phyloP scores from a whole-genome alignment of 2,329 filamentous ascomycete species.

The Nemania abortiva region DNA sequence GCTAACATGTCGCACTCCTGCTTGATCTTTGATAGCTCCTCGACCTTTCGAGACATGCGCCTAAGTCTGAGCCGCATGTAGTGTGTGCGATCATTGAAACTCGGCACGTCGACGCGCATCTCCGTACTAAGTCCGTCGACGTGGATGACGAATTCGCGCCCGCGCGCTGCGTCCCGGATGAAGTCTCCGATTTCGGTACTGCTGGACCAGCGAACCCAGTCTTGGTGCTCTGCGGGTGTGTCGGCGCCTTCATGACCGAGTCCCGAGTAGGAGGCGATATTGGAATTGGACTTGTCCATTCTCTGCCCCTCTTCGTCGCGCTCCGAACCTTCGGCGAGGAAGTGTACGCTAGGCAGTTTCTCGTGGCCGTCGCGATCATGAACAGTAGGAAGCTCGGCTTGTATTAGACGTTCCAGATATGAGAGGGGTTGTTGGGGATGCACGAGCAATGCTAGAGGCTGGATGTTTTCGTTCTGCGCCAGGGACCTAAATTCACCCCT shows the following conservation, averaged over 20 bases:
- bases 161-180: slow-evolving; percentile 87
- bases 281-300: slow-evolving; percentile 49
- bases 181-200: slow-evolving; percentile 95
- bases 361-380: slow-evolving; percentile 72
- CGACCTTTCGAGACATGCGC: slow-evolving; percentile 76
- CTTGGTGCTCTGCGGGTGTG: slow-evolving; percentile 60
- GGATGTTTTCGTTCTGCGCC: slow-evolving; percentile 75
- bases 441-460: slow-evolving; percentile 85
- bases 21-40: slow-evolving; percentile 78
- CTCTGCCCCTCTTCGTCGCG: slow-evolving; percentile 64
- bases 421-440: slow-evolving; percentile 93
- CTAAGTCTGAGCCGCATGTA: slow-evolving; percentile 83
- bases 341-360: slow-evolving; percentile 79
- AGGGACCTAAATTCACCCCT: slow-evolving; percentile 50
- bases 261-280: slow-evolving; percentile 78
- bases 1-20: slow-evolving; percentile 83
- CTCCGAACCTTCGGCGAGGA: slow-evolving; percentile 81
- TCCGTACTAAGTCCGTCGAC: slow-evolving; percentile 76
- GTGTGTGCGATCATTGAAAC: slow-evolving; percentile 90
- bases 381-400: slow-evolving; percentile 83
- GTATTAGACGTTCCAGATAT: slow-evolving; percentile 89
- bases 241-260: slow-evolving; percentile 71
- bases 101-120: slow-evolving; percentile 84
- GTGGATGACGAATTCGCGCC: slow-evolving; percentile 84
- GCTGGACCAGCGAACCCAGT: slow-evolving; percentile 88